These are phyloP conservation scores for Oryza meridionalis DNA, from an alignment of 176 grass and related monocot species.

Conservation along the genomic window DNA sequence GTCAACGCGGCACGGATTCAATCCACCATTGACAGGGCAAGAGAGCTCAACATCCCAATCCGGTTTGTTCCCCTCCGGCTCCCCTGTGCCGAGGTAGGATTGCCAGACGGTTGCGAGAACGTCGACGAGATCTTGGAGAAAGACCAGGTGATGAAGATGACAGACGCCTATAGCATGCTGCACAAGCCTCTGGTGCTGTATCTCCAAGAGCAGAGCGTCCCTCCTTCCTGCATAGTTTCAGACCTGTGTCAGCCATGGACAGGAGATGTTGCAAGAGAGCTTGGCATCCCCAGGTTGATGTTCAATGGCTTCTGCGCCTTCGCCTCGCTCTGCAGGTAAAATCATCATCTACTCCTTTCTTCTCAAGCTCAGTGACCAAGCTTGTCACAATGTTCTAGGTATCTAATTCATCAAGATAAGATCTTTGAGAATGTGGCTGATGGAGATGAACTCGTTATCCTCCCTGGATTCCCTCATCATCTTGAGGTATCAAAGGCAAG, in stretches of 20 bases:
- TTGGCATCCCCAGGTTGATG: slow-evolving; percentile 54
- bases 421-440: slow-evolving; percentile 16
- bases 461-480: slow-evolving; percentile 27
- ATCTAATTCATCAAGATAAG: slow-evolving; percentile 33
- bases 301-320: slow-evolving; percentile 57
- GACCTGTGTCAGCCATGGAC: slow-evolving; percentile 53
- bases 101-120: slow-evolving; percentile 48
- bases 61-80: slow-evolving; percentile 51
- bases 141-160: slow-evolving; percentile 26
- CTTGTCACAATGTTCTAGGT: slow-evolving; percentile 3
- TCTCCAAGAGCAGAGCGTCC: slow-evolving; percentile 25
- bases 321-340: slow-evolving; percentile 46
- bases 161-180: slow-evolving; percentile 21
- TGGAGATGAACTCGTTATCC: slow-evolving; percentile 16
- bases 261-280: slow-evolving; percentile 60
- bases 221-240: slow-evolving; percentile 57
- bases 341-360: neutral
- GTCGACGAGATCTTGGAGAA: slow-evolving; percentile 33
- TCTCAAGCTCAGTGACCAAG: neutral
- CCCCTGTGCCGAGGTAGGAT: slow-evolving; percentile 41
- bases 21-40: slow-evolving; percentile 36
- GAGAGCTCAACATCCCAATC: slow-evolving; percentile 41
- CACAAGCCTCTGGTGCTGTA: slow-evolving; percentile 31
- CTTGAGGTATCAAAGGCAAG: slow-evolving; percentile 31
- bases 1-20: slow-evolving; percentile 49